Evolutionary conservation across 176 grass and related monocot species (phyloP).

Genomic region (Oryza nivara): DNA sequence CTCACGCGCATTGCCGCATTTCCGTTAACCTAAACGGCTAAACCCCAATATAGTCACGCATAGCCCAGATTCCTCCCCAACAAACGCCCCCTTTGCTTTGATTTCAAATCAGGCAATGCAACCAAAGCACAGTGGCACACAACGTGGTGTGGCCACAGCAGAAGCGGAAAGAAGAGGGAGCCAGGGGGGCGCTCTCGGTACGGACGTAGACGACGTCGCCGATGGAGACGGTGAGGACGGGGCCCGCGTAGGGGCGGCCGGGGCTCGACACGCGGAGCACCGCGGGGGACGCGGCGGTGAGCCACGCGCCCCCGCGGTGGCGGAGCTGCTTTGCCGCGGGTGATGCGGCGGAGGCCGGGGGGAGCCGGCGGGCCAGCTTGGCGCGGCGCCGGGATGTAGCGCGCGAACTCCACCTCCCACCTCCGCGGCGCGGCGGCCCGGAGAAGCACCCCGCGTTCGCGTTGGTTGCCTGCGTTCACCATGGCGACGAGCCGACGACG

Average conservation of each 20-base stretch:
- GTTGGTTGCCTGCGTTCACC: not conserved
- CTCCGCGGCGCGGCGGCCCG: not conserved
- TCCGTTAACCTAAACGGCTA: too few species aligned
- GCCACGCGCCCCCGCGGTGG: constrained; percentile 48
- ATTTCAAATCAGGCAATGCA: not conserved
- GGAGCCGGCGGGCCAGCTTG: not conserved
- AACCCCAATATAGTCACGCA: too few species aligned
- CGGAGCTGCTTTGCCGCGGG: constrained; percentile 26
- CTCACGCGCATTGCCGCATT: too few species aligned
- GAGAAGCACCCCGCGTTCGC: not conserved
- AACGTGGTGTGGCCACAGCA: not conserved
- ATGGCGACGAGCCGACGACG: too few species aligned
- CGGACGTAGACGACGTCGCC: constrained; percentile 48
- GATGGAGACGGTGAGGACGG: constrained; percentile 54
- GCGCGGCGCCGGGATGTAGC: constrained; percentile 53
- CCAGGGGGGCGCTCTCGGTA: not conserved
- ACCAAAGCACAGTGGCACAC: not conserved
- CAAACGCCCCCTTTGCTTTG: not conserved
- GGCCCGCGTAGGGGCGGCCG: not conserved
- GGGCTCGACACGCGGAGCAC: constrained; percentile 41
- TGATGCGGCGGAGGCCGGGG: constrained; percentile 38
- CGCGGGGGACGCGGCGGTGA: constrained; percentile 40
- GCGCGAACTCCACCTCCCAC: constrained; percentile 68
- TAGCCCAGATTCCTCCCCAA: not conserved
- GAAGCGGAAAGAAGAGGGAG: not conserved